phyloP scores from a whole-genome alignment of 2,329 filamentous ascomycete genomes.

The Chrysoporthe austroafricana region DNA sequence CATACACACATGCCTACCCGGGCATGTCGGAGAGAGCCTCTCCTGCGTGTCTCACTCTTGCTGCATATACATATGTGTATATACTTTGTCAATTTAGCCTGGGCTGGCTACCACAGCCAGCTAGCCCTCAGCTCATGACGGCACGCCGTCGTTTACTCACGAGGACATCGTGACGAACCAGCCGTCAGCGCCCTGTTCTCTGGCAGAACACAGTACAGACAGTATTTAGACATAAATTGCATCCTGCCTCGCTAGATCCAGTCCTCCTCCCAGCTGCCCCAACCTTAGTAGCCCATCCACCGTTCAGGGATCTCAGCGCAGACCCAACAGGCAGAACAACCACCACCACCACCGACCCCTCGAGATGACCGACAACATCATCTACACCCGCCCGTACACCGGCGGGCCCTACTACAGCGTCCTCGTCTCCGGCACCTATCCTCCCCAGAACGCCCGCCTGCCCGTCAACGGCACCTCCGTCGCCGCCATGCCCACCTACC shows the following conservation, averaged over 20 bases:
- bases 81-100: neutral
- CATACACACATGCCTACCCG: too few species aligned
- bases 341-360: neutral
- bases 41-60: neutral
- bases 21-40: too few species aligned
- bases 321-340: neutral
- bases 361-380: conserved; percentile 10
- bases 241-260: neutral
- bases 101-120: neutral
- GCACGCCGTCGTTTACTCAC: neutral
- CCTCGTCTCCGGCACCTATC: conserved; percentile 13
- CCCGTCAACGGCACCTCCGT: conserved; percentile 22
- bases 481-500: conserved; percentile 1
- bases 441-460: neutral
- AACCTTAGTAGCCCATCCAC: neutral
- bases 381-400: conserved; percentile 11
- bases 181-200: neutral
- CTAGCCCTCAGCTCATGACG: neutral
- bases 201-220: neutral
- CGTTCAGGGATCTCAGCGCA: neutral
- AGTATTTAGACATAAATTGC: neutral
- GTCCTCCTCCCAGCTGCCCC: neutral
- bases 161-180: neutral
- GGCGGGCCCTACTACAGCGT: conserved; percentile 18
- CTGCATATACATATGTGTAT: neutral